phyloP scores from a whole-genome alignment of 305 asterid species.

The Lippia alba region DNA sequence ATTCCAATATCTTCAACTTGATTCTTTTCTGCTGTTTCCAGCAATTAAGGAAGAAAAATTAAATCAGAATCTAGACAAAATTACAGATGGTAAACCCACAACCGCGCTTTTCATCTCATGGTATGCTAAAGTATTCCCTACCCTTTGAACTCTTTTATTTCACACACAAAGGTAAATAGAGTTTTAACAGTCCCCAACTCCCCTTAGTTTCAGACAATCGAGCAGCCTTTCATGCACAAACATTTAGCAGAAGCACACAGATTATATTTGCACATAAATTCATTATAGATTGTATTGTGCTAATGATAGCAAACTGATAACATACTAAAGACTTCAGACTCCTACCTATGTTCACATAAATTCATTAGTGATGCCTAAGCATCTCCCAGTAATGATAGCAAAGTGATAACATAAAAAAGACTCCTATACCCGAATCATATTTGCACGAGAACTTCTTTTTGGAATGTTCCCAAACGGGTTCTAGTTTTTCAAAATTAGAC shows the following conservation, averaged over 20 bases:
- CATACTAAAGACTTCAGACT: too few species aligned
- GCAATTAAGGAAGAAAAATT: neutral
- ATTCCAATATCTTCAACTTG: neutral
- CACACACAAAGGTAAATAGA: neutral
- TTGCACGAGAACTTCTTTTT: neutral
- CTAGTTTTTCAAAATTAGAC: neutral
- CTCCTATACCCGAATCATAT: neutral
- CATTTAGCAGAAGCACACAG: neutral
- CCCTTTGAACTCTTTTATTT: neutral
- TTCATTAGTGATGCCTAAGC: too few species aligned
- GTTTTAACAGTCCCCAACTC: neutral
- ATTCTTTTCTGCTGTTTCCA: neutral
- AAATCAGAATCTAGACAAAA: neutral
- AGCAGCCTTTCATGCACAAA: constrained; percentile 4
- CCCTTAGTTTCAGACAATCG: neutral
- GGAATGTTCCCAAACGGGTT: neutral
- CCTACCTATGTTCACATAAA: too few species aligned
- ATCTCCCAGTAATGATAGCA: constrained; percentile 11
- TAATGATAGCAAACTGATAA: too few species aligned
- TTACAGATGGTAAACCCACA: neutral
- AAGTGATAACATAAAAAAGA: constrained; percentile 13
- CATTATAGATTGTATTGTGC: too few species aligned
- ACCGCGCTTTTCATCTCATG: constrained; percentile 3
- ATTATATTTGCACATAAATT: neutral
- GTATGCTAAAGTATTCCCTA: constrained; percentile 20